These are phyloP conservation scores for Pichia californica DNA, from an alignment of 805 yeast genomes.

Conservation along the genomic window DNA sequence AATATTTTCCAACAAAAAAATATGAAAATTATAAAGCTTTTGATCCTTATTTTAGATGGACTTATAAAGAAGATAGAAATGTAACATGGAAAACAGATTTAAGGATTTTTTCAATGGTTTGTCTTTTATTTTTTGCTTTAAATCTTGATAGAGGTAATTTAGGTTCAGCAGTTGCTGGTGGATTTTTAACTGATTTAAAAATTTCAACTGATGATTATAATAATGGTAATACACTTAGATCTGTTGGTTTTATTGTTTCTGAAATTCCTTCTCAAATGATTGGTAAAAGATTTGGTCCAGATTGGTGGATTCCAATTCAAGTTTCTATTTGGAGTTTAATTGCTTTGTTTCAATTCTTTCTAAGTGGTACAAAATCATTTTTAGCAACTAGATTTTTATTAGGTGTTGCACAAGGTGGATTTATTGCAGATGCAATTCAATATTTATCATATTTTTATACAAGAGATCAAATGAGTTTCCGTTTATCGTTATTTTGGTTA, in stretches of 20 bases:
- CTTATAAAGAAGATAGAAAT: constrained; percentile 41
- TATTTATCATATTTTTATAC: constrained; percentile 67
- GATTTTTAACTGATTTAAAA: constrained; percentile 43
- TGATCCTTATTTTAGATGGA: constrained; percentile 56
- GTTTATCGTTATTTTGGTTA: constrained; percentile 57
- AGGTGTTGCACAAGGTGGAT: constrained; percentile 63
- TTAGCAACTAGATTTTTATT: constrained; percentile 43
- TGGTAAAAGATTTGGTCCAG: constrained; percentile 59
- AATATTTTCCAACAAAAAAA: no score
- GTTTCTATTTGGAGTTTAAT: constrained; percentile 52
- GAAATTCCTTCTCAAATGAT: constrained; percentile 64
- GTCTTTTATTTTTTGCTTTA: constrained; percentile 51
- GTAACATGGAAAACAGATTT: constrained; percentile 47
- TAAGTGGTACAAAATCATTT: constrained; percentile 37
- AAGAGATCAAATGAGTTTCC: constrained; percentile 46
- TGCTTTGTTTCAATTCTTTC: constrained; percentile 43
- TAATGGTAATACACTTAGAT: constrained; percentile 49
- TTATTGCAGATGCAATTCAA: constrained; percentile 56
- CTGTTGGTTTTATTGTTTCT: constrained; percentile 45
- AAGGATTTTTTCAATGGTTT: constrained; percentile 51
- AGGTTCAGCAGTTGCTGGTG: constrained; percentile 49
- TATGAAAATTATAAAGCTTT: constrained; percentile 52
- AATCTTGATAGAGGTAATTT: constrained; percentile 56
- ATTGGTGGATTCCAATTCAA: constrained; percentile 55
- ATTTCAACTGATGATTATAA: constrained; percentile 55